Percentiles rank a stretch among this genome's conserved stretches.
These are phyloP conservation scores for Pseudogymnoascus sp. DNA, from an alignment of 2,329 filamentous ascomycete genomes.

Conservation along the genomic window DNA sequence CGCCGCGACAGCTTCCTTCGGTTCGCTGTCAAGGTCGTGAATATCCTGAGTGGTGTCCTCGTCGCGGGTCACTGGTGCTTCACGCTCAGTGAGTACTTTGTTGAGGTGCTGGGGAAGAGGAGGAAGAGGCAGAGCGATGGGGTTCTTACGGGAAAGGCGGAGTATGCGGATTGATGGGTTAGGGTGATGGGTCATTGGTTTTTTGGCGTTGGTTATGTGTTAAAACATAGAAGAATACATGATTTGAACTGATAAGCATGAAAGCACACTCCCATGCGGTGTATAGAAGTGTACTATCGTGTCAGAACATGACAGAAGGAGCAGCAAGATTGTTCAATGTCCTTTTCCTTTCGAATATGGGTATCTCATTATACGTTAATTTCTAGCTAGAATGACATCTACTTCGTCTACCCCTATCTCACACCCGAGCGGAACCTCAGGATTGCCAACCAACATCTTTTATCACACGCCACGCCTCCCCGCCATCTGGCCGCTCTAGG, in stretches of 20 bases:
- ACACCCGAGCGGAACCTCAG: not conserved
- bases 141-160: constrained; percentile 28
- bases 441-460: not conserved
- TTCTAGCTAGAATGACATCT: not conserved
- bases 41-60: constrained; percentile 82
- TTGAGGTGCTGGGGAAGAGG: constrained; percentile 43
- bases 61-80: constrained; percentile 93
- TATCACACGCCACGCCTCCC: no score
- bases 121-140: constrained; percentile 29
- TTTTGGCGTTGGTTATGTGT: constrained; percentile 7
- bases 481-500: not conserved
- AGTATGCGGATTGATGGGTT: constrained; percentile 22
- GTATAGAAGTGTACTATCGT: not conserved
- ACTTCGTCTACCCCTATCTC: not conserved
- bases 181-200: not conserved
- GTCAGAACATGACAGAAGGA: not conserved
- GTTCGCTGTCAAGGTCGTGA: constrained; percentile 76
- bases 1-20: constrained; percentile 66
- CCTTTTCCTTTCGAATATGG: constrained; percentile 2
- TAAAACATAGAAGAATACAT: constrained; percentile 4
- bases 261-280: not conserved
- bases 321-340: not conserved
- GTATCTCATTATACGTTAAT: constrained; percentile 3
- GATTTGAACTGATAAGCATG: not conserved
- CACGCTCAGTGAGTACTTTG: constrained; percentile 71